A percentile compares a stretch with the other conserved stretches of the same genome.
These are phyloP conservation scores for Aspergillus mulundensis DNA, from an alignment of 495 filamentous ascomycete species.

Conservation along the genomic window DNA sequence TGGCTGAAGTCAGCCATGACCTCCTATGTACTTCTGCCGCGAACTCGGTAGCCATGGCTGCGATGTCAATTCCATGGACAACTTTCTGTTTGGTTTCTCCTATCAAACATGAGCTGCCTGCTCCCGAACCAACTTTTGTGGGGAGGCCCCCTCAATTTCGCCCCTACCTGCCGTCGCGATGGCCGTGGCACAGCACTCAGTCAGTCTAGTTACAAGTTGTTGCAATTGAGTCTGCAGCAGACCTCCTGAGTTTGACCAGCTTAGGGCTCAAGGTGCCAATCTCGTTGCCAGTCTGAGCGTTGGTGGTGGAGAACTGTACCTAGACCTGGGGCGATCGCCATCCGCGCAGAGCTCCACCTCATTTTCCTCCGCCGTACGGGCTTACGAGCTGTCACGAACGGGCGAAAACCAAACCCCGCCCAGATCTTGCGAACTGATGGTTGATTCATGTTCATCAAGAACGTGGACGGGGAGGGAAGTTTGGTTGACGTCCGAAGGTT, in stretches of 20 bases:
- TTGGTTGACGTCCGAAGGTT: not conserved
- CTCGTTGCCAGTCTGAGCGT: not conserved
- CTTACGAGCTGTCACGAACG: not conserved
- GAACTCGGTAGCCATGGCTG: not conserved
- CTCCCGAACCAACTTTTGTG: constrained; percentile 5
- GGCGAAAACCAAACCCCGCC: not conserved
- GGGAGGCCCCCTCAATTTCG: not conserved
- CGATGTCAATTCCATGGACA: not conserved
- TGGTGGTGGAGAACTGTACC: constrained; percentile 2
- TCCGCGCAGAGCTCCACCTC: not conserved
- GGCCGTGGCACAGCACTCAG: no score
- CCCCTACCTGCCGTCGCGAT: not conserved
- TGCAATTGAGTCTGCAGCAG: not conserved
- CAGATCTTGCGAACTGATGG: not conserved
- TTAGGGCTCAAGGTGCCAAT: not conserved
- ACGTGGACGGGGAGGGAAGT: not conserved
- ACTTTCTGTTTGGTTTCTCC: not conserved
- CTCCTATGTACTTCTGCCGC: not conserved
- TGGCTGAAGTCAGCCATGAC: not conserved
- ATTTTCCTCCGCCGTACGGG: not conserved
- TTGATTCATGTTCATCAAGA: not conserved
- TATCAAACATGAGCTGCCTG: constrained; percentile 12
- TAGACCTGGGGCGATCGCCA: constrained; percentile 4
- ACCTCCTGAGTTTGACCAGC: not conserved
- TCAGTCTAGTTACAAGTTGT: not conserved